Percentiles rank a stretch among this genome's conserved stretches.
These are phyloP conservation scores for Fraxinus latifolia DNA, from an alignment of 305 asterid genomes.

Conservation along the genomic window DNA sequence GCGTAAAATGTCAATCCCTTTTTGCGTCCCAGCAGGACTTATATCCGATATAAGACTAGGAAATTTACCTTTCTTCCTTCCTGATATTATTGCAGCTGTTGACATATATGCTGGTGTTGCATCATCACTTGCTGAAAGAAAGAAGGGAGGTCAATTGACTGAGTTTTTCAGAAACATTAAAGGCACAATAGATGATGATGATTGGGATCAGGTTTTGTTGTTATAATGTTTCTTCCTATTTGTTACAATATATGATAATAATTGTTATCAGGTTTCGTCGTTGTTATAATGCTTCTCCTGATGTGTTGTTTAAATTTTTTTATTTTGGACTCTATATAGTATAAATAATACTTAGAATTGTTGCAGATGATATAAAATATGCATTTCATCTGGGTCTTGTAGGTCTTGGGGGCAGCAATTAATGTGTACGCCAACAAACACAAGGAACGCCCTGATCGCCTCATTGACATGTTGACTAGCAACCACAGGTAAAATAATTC, in stretches of 20 bases:
- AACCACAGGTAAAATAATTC: constrained; percentile 64
- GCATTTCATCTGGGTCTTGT: constrained; percentile 22
- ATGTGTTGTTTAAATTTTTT: not conserved
- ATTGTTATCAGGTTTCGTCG: constrained; percentile 80
- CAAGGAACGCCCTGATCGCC: constrained; percentile 98
- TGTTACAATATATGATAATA: constrained; percentile 82
- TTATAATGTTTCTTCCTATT: not conserved
- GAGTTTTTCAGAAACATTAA: constrained; percentile 91
- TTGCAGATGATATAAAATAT: constrained; percentile 7
- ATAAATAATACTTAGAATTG: constrained; percentile 16
- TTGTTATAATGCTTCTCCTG: constrained; percentile 12
- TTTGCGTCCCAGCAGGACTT: constrained; percentile 1
- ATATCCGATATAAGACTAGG: constrained; percentile 5
- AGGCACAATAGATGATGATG: constrained; percentile 94
- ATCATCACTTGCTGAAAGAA: constrained; percentile 94
- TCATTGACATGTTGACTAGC: constrained; percentile 95
- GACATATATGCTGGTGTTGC: constrained; percentile 99
- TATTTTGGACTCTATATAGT: constrained; percentile 1
- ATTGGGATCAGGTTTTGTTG: constrained; percentile 85
- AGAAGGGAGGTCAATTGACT: constrained; percentile 91
- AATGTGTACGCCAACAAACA: constrained; percentile 95
- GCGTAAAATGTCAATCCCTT: constrained; percentile 14
- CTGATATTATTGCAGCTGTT: constrained; percentile 57
- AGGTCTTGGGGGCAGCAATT: constrained; percentile 97
- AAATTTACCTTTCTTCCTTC: constrained; percentile 25